A percentile compares a stretch with the other conserved stretches of the same genome.
Evolutionary conservation across 1,284 basidiomycete species (phyloP).

Genomic region (Ustilago xerochloae): DNA sequence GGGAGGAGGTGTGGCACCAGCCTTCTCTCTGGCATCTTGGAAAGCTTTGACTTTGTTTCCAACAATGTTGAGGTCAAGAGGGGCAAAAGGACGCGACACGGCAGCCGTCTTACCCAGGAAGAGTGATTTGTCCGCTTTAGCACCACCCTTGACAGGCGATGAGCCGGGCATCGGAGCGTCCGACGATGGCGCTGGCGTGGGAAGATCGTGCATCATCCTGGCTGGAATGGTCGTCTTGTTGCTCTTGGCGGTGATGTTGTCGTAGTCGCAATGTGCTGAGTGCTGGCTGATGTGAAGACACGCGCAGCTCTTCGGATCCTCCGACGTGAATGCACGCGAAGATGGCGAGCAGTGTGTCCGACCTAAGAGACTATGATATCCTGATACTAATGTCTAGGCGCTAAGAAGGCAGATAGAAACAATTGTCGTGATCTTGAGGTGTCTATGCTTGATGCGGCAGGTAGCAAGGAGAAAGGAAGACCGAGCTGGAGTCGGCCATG

Average conservation of each 20-base stretch:
- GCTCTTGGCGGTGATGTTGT: neutral
- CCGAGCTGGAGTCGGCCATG: neutral
- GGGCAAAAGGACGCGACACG: conserved; percentile 28
- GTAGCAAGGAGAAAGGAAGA: conserved; percentile 5
- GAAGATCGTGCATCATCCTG: conserved; percentile 50
- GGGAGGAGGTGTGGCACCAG: conserved; percentile 42
- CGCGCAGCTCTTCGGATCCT: neutral
- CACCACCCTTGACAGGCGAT: conserved; percentile 30
- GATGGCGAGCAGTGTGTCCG: neutral
- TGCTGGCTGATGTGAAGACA: neutral
- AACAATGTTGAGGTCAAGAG: conserved; percentile 39
- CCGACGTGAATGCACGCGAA: neutral
- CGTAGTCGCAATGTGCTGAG: too few species aligned
- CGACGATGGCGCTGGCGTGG: conserved; percentile 51
- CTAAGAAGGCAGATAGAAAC: neutral
- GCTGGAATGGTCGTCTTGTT: neutral
- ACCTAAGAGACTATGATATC: neutral
- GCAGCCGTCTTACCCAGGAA: conserved; percentile 11
- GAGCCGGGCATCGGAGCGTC: conserved; percentile 47
- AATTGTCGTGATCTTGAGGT: conserved; percentile 14
- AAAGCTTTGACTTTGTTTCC: conserved; percentile 30
- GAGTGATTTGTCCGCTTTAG: conserved; percentile 19
- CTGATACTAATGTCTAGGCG: neutral
- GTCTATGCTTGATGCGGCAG: conserved; percentile 10
- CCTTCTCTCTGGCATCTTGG: conserved; percentile 24